A percentile compares a stretch with the other conserved stretches of the same genome.
Evolutionary conservation across 2,329 filamentous ascomycete genomes (phyloP).

Genomic region (Thelonectria discophora): DNA sequence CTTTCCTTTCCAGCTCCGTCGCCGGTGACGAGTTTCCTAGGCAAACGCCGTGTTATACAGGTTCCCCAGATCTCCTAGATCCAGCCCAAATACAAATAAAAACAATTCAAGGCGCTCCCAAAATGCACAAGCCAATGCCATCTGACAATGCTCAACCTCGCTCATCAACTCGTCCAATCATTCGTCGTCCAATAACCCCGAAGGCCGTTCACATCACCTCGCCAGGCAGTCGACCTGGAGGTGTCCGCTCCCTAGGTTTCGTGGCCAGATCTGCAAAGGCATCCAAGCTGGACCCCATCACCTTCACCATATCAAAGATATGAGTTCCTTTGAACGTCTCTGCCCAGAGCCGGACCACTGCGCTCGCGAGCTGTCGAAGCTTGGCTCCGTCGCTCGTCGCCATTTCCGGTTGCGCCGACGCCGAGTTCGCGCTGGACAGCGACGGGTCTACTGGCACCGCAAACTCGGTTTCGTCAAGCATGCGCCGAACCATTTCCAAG

Average conservation of each 20-base stretch:
- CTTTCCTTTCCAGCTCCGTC: neutral
- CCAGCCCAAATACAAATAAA: neutral
- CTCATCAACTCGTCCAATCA: constrained; percentile 16
- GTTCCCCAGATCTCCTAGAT: neutral
- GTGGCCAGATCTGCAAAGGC: constrained; percentile 66
- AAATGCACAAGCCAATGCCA: no score
- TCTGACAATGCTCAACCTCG: neutral
- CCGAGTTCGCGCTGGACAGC: constrained; percentile 52
- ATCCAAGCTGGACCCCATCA: constrained; percentile 66
- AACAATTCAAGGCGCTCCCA: no score
- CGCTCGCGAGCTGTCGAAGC: constrained; percentile 64
- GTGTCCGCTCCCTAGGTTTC: constrained; percentile 60
- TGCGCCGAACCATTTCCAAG: constrained; percentile 64
- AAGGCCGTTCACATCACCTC: constrained; percentile 38
- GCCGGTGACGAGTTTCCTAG: neutral
- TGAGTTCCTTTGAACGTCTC: constrained; percentile 70
- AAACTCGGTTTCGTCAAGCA: constrained; percentile 71
- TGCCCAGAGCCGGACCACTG: constrained; percentile 68
- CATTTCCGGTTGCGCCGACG: constrained; percentile 52
- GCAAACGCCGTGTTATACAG: constrained; percentile 23
- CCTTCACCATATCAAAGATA: constrained; percentile 67
- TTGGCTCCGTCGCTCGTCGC: constrained; percentile 59
- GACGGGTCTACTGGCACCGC: constrained; percentile 68
- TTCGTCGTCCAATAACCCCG: neutral
- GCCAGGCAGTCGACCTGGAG: constrained; percentile 34